Evolutionary conservation across 495 filamentous ascomycete species (phyloP), one percentile per base, ranked within the genome.

Genomic region (Bacidia rubella): DNA sequence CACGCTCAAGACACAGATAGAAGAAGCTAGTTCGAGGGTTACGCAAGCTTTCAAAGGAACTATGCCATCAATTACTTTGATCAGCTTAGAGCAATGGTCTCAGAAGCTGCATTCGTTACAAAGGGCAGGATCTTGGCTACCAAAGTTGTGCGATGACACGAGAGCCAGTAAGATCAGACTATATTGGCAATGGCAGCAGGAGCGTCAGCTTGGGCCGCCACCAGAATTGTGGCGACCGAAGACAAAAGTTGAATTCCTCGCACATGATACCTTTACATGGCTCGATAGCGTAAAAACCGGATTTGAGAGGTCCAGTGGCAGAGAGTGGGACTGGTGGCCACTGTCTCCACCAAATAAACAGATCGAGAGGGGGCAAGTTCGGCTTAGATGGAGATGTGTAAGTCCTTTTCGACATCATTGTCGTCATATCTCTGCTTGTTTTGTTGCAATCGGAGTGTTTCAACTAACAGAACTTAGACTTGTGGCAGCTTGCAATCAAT

Each of bases 301-400:
- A 5, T 17, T 55, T 11, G 53, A 55, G 23, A 25, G 5, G 29
- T 55, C 27, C 32, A 55, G 53, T 44, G 53, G 53, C 23, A 11
- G 19, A 35, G 35, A 43, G 15, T 55, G 53, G 47, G 15, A 55
- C 17, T 55, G 53, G 53, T 55, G 53, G 53, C 53, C 53, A 17
- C 27, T 43, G 1, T 1, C 20, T 7, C 23, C 46, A 3, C 32
- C 22, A 21, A 32, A 21, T 26, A 44, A 35, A 3, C 53, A 22
- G 17, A 35, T 50, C 11, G 19, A 26, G 24, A 20, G 15, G 3
- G 39, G 47, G 0, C 50, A 51, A 24, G n/a, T 49, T 10, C 46
- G 53, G 12, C 35, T 55, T 15, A 25, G 27, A 27, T 55, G 53
- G 53, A 10, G 20, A 20, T 55, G 53, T 45, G 47, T 49, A 32